A percentile compares a stretch with the other conserved stretches of the same genome.
Conservation (phyloP, 163 green algal genomes). For the Scenedesmus sp. region DNA sequence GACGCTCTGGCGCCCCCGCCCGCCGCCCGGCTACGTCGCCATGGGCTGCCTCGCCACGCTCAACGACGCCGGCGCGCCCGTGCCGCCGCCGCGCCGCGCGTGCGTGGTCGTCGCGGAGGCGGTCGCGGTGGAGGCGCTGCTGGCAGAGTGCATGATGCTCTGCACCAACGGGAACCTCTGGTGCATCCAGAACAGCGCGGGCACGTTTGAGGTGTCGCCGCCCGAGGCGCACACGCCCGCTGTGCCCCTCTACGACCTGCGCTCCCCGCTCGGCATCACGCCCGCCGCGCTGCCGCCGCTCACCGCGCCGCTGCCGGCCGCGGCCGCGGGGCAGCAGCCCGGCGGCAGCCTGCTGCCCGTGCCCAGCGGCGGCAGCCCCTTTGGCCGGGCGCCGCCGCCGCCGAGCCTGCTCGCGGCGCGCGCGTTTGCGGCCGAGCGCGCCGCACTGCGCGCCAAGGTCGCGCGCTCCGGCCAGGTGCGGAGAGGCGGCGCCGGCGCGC, state of each 20-base stretch:
- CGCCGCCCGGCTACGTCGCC: slow-evolving; percentile 77
- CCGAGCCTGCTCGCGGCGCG: slow-evolving; percentile 18
- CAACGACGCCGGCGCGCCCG: neutral
- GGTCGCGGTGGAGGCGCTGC: slow-evolving; percentile 61
- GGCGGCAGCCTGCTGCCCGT: slow-evolving; percentile 12
- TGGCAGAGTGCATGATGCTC: slow-evolving; percentile 69
- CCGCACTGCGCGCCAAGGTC: slow-evolving; percentile 19
- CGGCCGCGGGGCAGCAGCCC: slow-evolving; percentile 7
- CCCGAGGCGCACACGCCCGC: slow-evolving; percentile 36
- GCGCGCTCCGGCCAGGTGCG: slow-evolving; percentile 34
- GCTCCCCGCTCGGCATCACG: slow-evolving; percentile 75
- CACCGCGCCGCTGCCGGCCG: neutral
- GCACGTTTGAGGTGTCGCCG: slow-evolving; percentile 70
- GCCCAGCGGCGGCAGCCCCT: neutral
- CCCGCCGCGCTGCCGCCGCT: slow-evolving; percentile 50
- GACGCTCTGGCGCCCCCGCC: slow-evolving; percentile 73
- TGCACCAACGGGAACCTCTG: slow-evolving; percentile 63
- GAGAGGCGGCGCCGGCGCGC: too few species aligned
- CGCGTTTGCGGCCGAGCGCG: slow-evolving; percentile 9
- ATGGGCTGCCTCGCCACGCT: slow-evolving; percentile 59
- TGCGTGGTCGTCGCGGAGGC: slow-evolving; percentile 70
- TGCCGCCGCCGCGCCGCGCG: slow-evolving; percentile 55
- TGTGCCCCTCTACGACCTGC: slow-evolving; percentile 65
- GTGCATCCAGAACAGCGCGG: slow-evolving; percentile 73
- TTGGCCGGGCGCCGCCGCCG: neutral